Base-by-base conservation (phyloP, 805 yeast species). In the Ogataea naganishii region DNA sequence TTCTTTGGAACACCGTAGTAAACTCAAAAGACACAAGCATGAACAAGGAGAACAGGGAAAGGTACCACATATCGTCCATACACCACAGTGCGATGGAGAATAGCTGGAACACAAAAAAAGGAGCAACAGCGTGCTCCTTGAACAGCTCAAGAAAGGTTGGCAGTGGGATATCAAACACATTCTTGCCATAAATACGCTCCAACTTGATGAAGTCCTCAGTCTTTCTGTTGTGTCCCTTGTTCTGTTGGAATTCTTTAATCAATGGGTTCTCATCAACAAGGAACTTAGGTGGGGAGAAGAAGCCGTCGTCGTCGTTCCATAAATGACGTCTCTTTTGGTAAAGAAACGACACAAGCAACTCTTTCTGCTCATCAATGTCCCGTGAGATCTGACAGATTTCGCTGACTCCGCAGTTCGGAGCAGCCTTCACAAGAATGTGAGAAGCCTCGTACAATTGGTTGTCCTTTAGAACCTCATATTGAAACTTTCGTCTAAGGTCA, bases 101-200 rank as follows among this genome's bases (percentile, higher is more conserved):
- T 34, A 92, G 68, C 63, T 92, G 98, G 65, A 92, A 92, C 16
- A 92, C 95, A 46, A 92, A 92, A 55, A 92, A 84, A 9, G 98
- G 98, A 10, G 98, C 97, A 23, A 92, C 88, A 8, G 97, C 97
- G 53, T 92, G 98, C 58, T 92, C 97, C 50, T 84, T 80, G 65
- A 92, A 92, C 46, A 92, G 66, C 56, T 89, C 97, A 33, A 70
- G 39, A 46, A 92, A 89, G 1, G 95, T 73, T 29, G 98, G 98
- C 32, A 92, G 71, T 18, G 98, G 98, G 41, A 92, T 89, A 50
- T 92, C 98, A 51, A 92, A 92, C 41, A 70, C 70, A 62, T 92
- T 92, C 41, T 66, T 66, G 31, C 98, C 98, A 51, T 79, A 92
- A 35, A 72, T 60, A 47, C 86, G 72, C 25, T 45, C 42, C 22